Evolutionary conservation across 169 alveolate genomes (phyloP), one percentile per base, ranked within the genome.

Genomic region (Eimeria falciformis): DNA sequence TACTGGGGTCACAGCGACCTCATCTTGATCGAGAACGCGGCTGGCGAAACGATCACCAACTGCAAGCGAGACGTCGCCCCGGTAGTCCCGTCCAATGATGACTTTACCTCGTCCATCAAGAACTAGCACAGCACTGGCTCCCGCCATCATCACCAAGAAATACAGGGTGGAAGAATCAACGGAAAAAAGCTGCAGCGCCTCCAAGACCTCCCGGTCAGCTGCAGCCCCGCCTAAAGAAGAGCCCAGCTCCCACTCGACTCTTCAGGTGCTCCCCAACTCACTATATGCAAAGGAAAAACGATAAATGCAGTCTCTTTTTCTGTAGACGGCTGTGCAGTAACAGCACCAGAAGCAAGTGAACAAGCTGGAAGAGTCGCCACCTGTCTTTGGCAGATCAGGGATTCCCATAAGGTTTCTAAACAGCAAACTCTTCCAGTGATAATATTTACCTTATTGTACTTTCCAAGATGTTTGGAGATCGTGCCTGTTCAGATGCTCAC

Each of bases 91-190:
- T 87, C 98, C 94, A 56, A 97, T 96, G 53, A 97, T 95, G 21
- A 96, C 97, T 83, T 97, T 97, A 17, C 99, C 99, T 46, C 98
- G 97, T 83, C 96, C 94, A 92, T 98, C 99, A 90, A 98, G 91
- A 90, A 98, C 95, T 95, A 97, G 97, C 84, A 97, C 96, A n/a
- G 99, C 99, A 66, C 99, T 97, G 65, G 98, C 97, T 62, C 99
- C 99, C 92, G 96, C 95, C 98, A 96, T 96, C 93, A 12, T 88
- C 29, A 56, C 71, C 25, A 69, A 17, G 18, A 18, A 14, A 53
- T 7, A 14, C n/a, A 9, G 46, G 4, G 79, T 46, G 27, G 71
- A 25, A 23, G 69, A 9, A 17, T 27, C 55, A 46, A 40, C 73
- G 71, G 29, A 45, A 78, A 37, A 78, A 12, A 27, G 45, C 84